Evolutionary conservation across 2,329 filamentous ascomycete species (phyloP).

Genomic region (Herpotrichia juniperi): DNA sequence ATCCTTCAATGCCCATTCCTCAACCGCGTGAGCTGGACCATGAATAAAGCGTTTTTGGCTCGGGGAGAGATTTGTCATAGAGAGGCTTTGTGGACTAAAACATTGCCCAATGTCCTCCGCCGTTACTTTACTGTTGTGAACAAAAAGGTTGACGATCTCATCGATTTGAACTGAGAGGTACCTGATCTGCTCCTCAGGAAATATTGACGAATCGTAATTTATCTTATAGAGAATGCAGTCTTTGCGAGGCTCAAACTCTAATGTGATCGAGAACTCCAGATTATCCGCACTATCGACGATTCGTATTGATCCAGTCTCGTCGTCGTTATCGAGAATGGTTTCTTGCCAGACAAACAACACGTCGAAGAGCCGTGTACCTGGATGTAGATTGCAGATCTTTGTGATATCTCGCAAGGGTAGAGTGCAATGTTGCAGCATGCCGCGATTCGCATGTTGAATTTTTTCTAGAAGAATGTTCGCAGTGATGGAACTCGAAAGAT

Average conservation of each 20-base stretch:
- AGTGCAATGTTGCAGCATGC: conserved; percentile 67
- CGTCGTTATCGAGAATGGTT: conserved; percentile 55
- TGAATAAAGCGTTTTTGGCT: conserved; percentile 18
- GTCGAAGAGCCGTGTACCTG: conserved; percentile 71
- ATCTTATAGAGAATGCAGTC: conserved; percentile 57
- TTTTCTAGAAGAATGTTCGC: conserved; percentile 66
- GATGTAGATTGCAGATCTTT: conserved; percentile 60
- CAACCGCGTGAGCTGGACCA: conserved; percentile 55
- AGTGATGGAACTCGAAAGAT: conserved; percentile 59
- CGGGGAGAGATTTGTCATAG: conserved; percentile 50
- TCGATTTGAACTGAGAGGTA: conserved; percentile 68
- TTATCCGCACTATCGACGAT: conserved; percentile 70
- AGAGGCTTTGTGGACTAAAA: conserved; percentile 37
- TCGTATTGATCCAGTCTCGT: conserved; percentile 49
- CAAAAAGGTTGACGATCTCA: conserved; percentile 54
- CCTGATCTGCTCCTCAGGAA: conserved; percentile 63
- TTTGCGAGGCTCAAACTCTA: conserved; percentile 73
- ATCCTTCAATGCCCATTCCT: conserved; percentile 54
- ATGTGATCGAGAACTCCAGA: conserved; percentile 75
- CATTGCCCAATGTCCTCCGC: conserved; percentile 33
- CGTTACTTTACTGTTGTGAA: conserved; percentile 41
- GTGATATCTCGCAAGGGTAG: conserved; percentile 74
- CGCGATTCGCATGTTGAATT: conserved; percentile 70
- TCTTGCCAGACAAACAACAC: conserved; percentile 86
- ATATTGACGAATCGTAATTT: conserved; percentile 59